phyloP scores from a whole-genome alignment of 345 rosid genomes.

The Sapria himalayana region DNA sequence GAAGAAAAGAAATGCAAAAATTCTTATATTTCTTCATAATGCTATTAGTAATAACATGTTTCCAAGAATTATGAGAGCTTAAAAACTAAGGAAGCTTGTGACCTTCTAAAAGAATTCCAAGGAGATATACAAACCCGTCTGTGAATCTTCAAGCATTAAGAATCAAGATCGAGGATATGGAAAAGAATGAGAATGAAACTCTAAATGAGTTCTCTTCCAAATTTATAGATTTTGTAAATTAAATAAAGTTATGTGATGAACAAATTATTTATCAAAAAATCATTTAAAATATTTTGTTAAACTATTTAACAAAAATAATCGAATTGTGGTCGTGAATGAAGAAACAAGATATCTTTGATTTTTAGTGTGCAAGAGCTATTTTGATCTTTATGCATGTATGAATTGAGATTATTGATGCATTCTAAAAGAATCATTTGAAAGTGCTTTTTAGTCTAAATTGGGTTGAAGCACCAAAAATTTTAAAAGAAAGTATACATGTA shows the following conservation, averaged over 20 bases:
- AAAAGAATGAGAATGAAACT: constrained; percentile 1
- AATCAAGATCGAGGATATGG: constrained; percentile 2
- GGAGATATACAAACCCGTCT: neutral
- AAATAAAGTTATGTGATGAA: neutral
- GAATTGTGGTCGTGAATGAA: neutral
- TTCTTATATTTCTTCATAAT: no score
- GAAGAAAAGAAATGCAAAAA: neutral
- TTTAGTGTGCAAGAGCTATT: neutral
- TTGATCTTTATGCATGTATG: neutral
- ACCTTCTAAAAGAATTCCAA: neutral
- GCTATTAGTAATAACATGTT: neutral
- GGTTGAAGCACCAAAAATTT: neutral
- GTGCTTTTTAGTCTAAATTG: neutral
- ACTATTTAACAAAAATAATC: neutral
- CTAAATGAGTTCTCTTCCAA: neutral
- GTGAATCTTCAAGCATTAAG: neutral
- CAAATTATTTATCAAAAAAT: neutral
- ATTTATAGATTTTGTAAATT: neutral
- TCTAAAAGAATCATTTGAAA: neutral
- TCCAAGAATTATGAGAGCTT: neutral
- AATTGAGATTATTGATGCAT: neutral
- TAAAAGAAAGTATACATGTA: neutral
- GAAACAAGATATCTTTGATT: neutral
- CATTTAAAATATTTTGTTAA: neutral
- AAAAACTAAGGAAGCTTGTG: neutral